A percentile compares a stretch with the other conserved stretches of the same genome.
These are phyloP conservation scores for Lizonia empirigonia DNA, from an alignment of 2,329 filamentous ascomycete genomes.

Conservation along the genomic window DNA sequence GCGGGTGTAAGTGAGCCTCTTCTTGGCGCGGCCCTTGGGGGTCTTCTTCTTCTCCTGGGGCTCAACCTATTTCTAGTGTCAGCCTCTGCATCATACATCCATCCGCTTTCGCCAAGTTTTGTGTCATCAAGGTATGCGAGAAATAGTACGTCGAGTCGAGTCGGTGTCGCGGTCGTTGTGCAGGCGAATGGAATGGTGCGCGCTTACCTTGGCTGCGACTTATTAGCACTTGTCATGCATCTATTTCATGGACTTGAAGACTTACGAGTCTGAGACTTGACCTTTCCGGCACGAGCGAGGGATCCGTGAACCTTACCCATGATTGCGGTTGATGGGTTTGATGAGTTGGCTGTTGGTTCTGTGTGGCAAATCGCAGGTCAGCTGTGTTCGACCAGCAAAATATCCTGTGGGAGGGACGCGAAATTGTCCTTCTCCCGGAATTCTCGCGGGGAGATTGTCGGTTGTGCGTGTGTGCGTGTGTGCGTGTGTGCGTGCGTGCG, in stretches of 20 bases:
- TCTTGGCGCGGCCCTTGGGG: slow-evolving; percentile 96
- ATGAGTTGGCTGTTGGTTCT: slow-evolving; percentile 34
- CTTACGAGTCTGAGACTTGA: slow-evolving; percentile 68
- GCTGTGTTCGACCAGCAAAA: slow-evolving; percentile 20
- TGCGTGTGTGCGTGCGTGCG: slow-evolving; percentile 7
- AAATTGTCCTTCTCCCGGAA: slow-evolving; percentile 10
- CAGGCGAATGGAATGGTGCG: background rate
- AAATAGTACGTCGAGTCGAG: background rate
- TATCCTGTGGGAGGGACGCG: slow-evolving; percentile 7
- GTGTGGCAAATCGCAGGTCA: slow-evolving; percentile 44
- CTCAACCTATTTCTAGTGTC: slow-evolving; percentile 68
- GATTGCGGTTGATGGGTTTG: slow-evolving; percentile 58
- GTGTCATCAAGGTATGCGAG: background rate
- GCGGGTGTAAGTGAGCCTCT: slow-evolving; percentile 94
- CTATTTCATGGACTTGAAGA: slow-evolving; percentile 3
- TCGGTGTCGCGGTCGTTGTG: background rate
- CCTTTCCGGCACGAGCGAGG: slow-evolving; percentile 94
- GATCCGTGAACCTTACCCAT: slow-evolving; percentile 96
- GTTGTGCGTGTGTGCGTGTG: slow-evolving; percentile 2
- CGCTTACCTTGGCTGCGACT: slow-evolving; percentile 36
- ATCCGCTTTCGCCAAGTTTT: background rate
- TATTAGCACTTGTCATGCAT: slow-evolving; percentile 24
- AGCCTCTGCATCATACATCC: slow-evolving; percentile 24
- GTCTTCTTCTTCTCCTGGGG: slow-evolving; percentile 94
- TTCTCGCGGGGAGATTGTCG: too few species aligned